Evolutionary conservation across 2,329 filamentous ascomycete genomes (phyloP), one percentile per base, ranked within the genome.

Genomic region (Neofusicoccum umdonicola): DNA sequence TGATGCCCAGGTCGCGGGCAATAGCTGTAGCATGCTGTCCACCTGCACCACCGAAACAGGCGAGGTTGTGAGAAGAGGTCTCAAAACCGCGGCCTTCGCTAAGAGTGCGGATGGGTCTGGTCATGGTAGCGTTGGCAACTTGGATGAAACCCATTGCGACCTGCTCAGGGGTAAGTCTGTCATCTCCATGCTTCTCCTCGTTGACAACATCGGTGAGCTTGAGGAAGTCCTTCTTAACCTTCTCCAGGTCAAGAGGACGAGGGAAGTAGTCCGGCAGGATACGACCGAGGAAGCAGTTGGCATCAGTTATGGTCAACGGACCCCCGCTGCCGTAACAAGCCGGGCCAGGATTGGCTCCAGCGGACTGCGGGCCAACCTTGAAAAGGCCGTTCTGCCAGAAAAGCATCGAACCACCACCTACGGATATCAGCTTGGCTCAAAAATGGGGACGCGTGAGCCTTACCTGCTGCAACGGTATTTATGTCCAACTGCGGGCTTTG

Each of bases 401-500:
- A 2, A 97, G 82, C 37, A 89, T 84, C 0, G 90, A 94, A 5
- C 92, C 92, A 67, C 93, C 93, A 56, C 93, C 93, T 3, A 93
- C 80, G 1, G 22, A 22, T 27, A n/a, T 63, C 5, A 56, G 50
- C 22, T 34, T 22, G 13, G 0, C 2, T n/a, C 6, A 7, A 4
- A 6, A 47, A 13, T 4, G 1, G 11, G 12, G 12, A 7, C 4
- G 4, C 4, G 15, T 11, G 19, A 45, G 11, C 1, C 39, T 39
- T 17, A 63, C 61, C 61, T 47, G 61, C 61, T 19, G 81, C 81
- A 0, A 75, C 73, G 0, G 93, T 97, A 76, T 97, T 97, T 79
- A 97, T 97, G 72, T 97, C 93, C 0, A 97, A 84, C 72, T 97
- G 93, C 0, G 93, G 93, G 1, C 91, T 93, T 71, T 97, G 93